Evolutionary conservation across 371 early-diverging fungal species (phyloP), one percentile per base, ranked within the genome.

Genomic region (Smittium culicis): DNA sequence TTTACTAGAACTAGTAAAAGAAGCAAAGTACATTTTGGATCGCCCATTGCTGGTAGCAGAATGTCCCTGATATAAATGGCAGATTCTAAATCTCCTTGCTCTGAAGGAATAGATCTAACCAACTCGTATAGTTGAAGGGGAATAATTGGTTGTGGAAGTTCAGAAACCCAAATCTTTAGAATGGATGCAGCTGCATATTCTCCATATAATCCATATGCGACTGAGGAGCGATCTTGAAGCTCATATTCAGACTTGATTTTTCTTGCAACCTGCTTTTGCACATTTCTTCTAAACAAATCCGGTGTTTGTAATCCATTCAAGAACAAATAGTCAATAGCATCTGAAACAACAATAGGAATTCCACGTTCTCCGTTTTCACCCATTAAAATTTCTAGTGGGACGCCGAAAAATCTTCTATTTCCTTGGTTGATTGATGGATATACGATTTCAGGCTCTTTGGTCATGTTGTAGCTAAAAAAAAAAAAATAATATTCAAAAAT

Each of bases 211-310:
- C 76, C 73, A 24, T 80, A 74, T 24, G 79, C 72, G 24, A 81
- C 68, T 33, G 70, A 67, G 1, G 65, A 32, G 24, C 74, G 68
- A 70, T 85, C 88, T 35, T 67, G 71, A 59, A 78, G 73, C 69
- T 95, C 85, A 71, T 89, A 89, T 14, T 81, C 83, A 20, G 77
- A 77, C 61, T 88, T 86, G 35, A 87, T 87, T 35, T 81, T 79
- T 66, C 83, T 79, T 64, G 87, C 69, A 55, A 77, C 76, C 24
- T 74, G 71, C 3, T 84, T 81, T 27, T 80, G 79, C 1, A 94
- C 92, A 24, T 92, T 89, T 61, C 90, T 83, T 34, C 96, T 81
- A 69, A 96, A 96, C 31, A 96, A 71, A 29, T 94, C 96, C 71
- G 91, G 92, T 35, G 86, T 83, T 59, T 85, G 80, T 66, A 93